A percentile compares a stretch with the other conserved stretches of the same genome.
These are phyloP conservation scores for Ceratobasidium sp. DNA, from an alignment of 1,284 basidiomycete genomes.

Conservation along the genomic window DNA sequence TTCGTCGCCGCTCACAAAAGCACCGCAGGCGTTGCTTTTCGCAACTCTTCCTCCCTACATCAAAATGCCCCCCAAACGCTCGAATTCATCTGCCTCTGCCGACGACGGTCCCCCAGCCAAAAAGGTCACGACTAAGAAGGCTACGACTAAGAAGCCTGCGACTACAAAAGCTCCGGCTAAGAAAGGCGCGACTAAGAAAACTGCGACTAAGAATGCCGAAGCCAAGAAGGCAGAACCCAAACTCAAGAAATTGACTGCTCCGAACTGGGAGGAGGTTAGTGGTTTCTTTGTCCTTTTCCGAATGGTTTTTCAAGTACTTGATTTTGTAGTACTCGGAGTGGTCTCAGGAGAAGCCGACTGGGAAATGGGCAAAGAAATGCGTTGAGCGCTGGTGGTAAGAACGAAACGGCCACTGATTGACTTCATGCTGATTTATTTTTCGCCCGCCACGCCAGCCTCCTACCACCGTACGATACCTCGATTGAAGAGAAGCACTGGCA, in stretches of 20 bases:
- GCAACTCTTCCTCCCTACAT: not conserved
- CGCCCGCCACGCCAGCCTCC: slow-evolving; percentile 4
- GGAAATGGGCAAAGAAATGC: slow-evolving; percentile 20
- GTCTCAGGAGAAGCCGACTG: slow-evolving; percentile 19
- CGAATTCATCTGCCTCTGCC: slow-evolving; percentile 13
- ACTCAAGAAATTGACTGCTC: not conserved
- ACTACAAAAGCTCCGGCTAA: not conserved
- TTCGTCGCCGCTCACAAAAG: too few relatives aligned
- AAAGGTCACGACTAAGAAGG: not conserved
- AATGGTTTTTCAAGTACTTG: not conserved
- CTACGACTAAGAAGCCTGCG: not conserved
- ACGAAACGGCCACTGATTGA: not conserved
- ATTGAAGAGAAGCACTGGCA: slow-evolving; percentile 36
- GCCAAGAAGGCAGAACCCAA: not conserved
- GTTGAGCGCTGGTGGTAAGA: slow-evolving; percentile 33
- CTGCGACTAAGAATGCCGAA: not conserved
- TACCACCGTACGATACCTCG: slow-evolving; percentile 13
- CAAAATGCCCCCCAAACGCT: slow-evolving; percentile 27
- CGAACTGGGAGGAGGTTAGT: slow-evolving; percentile 21
- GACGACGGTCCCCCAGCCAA: not conserved
- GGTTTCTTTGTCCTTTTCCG: too few relatives aligned
- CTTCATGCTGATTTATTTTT: not conserved
- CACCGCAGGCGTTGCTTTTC: not conserved
- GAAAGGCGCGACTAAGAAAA: not conserved
- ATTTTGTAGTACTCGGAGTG: slow-evolving; percentile 3